Conservation (phyloP, 2,329 filamentous ascomycete species). For the Calycina herbarum region DNA sequence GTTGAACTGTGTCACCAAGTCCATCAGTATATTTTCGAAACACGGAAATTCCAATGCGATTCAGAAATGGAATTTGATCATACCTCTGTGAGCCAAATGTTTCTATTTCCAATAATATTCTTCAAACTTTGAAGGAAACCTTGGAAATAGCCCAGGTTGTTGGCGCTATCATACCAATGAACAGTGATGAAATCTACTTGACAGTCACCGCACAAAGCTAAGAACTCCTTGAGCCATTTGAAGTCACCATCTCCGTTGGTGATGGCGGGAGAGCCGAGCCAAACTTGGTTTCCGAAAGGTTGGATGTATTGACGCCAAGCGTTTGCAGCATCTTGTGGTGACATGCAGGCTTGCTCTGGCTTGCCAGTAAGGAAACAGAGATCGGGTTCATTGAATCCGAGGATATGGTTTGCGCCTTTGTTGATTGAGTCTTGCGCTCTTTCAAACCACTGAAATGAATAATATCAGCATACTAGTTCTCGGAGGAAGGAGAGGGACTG, state of each 20-base stretch:
- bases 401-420: conserved; percentile 8
- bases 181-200: conserved; percentile 45
- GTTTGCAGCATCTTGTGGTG: conserved; percentile 34
- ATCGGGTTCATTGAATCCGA: conserved; percentile 15
- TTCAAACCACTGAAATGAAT: background rate
- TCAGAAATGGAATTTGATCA: conserved; percentile 8
- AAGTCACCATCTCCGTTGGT: conserved; percentile 43
- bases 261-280: conserved; percentile 45
- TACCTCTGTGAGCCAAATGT: conserved; percentile 27
- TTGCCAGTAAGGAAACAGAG: background rate
- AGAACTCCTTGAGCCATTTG: conserved; percentile 43
- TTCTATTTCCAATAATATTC: conserved; percentile 5
- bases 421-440: conserved; percentile 7
- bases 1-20: conserved; percentile 32
- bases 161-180: conserved; percentile 39
- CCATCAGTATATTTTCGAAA: background rate
- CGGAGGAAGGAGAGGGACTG: background rate
- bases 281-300: conserved; percentile 42
- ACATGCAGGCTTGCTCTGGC: conserved; percentile 8
- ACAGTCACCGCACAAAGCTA: conserved; percentile 41
- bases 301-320: conserved; percentile 43
- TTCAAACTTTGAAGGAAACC: conserved; percentile 37
- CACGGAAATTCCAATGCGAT: background rate
- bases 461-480: background rate
- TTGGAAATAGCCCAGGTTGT: conserved; percentile 39